Evolutionary conservation across 805 yeast genomes (phyloP).

Genomic region (Ogataea populi-albae): DNA sequence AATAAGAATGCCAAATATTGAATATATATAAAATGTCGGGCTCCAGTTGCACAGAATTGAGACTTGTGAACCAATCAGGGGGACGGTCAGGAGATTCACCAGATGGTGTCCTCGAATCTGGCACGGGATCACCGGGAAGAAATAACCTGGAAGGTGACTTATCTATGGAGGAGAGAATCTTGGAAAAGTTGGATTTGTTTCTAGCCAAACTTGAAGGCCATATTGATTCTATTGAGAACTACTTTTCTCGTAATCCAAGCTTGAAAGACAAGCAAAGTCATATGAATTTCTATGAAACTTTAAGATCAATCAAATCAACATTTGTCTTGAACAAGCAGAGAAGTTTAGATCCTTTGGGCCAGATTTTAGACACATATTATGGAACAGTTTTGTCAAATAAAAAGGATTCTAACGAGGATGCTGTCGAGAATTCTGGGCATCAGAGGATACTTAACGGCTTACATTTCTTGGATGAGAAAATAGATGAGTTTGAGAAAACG

Average conservation of each 20-base stretch:
- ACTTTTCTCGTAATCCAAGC: constrained; percentile 20
- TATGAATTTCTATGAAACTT: constrained; percentile 23
- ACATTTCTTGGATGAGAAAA: constrained; percentile 39
- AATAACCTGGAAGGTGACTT: constrained; percentile 4
- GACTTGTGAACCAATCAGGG: constrained; percentile 8
- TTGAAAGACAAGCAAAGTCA: constrained; percentile 17
- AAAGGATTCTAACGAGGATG: constrained; percentile 1
- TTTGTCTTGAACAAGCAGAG: constrained; percentile 24
- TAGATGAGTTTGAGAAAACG: constrained; percentile 37
- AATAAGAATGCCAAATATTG: too few relatives aligned
- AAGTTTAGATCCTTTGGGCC: constrained; percentile 27
- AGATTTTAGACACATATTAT: constrained; percentile 31
- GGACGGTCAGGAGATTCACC: neutral
- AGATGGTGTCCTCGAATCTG: neutral
- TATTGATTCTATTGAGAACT: constrained; percentile 29
- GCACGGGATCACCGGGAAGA: neutral
- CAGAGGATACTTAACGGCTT: constrained; percentile 35
- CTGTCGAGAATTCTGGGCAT: constrained; percentile 21
- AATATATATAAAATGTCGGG: too few relatives aligned
- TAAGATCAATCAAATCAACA: constrained; percentile 22
- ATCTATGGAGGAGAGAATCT: constrained; percentile 27
- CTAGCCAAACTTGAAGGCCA: constrained; percentile 27
- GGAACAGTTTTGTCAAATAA: constrained; percentile 17
- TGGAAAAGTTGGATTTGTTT: constrained; percentile 29
- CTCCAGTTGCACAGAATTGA: constrained; percentile 6